These are phyloP conservation scores for Lentinula sp. DNA, from an alignment of 768 basidiomycete genomes.

Conservation along the genomic window DNA sequence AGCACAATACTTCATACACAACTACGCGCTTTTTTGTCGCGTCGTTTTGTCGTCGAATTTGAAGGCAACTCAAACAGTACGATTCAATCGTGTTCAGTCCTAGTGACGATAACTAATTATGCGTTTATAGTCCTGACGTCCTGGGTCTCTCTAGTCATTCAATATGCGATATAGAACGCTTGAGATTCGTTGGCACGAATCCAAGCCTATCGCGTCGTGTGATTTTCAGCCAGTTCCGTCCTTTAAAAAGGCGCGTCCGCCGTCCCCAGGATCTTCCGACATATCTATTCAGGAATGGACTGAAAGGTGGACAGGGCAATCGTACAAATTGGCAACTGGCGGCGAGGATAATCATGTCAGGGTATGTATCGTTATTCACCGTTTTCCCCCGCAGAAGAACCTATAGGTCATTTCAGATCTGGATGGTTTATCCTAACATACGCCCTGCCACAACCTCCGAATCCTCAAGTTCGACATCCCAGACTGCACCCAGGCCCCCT, in stretches of 20 bases:
- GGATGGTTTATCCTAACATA: conserved; percentile 94
- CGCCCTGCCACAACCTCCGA: conserved; percentile 51
- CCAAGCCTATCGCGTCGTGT: conserved; percentile 90
- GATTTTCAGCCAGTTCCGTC: conserved; percentile 83
- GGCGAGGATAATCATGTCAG: conserved; percentile 97
- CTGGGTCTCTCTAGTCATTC: neutral
- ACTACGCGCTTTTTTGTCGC: neutral
- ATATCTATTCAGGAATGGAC: conserved; percentile 8
- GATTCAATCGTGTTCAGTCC: too few species aligned
- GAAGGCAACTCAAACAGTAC: neutral
- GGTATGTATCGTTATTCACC: conserved; percentile 44
- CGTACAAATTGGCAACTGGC: conserved; percentile 90
- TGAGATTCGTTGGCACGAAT: conserved; percentile 96
- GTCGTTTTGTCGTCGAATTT: neutral
- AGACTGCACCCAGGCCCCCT: conserved; percentile 44
- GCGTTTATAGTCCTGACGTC: neutral
- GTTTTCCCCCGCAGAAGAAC: neutral
- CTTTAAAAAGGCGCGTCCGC: conserved; percentile 75
- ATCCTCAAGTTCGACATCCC: conserved; percentile 18
- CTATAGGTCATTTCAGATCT: conserved; percentile 47
- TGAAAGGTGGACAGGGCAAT: conserved; percentile 57
- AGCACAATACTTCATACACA: neutral
- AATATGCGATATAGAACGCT: conserved; percentile 82
- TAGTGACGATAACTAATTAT: neutral
- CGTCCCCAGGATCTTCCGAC: conserved; percentile 28